These are phyloP conservation scores for Buxus sempervirens DNA, from an alignment of 164 flowering plant species.

Conservation along the genomic window DNA sequence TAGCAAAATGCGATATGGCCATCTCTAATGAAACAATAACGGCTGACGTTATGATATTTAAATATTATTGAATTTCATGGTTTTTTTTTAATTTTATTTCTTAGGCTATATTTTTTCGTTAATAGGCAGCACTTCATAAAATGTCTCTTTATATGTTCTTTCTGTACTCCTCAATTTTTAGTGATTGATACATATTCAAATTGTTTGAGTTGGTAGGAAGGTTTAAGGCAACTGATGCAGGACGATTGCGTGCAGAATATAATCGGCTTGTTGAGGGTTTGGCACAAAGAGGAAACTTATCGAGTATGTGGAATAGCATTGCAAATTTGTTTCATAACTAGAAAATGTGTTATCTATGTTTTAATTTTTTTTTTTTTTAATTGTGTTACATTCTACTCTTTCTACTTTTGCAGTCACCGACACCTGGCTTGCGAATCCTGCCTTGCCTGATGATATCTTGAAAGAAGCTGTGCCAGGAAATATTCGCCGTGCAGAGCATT, in stretches of 20 bases:
- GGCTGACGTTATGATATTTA: neutral
- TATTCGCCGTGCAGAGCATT: conserved; percentile 97
- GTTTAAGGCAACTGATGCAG: conserved; percentile 98
- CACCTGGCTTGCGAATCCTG: conserved; percentile 89
- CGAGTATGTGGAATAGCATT: conserved; percentile 46
- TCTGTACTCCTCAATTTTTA: neutral
- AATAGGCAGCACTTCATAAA: neutral
- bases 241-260: conserved; percentile 87
- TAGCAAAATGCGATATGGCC: too few relatives aligned
- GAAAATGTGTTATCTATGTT: neutral
- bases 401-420: conserved; percentile 52
- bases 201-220: conserved; percentile 84
- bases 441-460: conserved; percentile 92
- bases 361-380: neutral
- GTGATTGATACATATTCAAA: conserved; percentile 9
- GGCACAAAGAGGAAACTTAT: conserved; percentile 82
- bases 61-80: neutral
- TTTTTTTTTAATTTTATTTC: neutral
- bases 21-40: too few relatives aligned
- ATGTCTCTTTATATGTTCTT: neutral
- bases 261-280: conserved; percentile 94
- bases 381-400: neutral
- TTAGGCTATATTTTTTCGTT: neutral
- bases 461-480: conserved; percentile 99
- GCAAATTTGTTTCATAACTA: neutral